phyloP scores from a whole-genome alignment of 495 filamentous ascomycete genomes.

The Trichoderma reesei region DNA sequence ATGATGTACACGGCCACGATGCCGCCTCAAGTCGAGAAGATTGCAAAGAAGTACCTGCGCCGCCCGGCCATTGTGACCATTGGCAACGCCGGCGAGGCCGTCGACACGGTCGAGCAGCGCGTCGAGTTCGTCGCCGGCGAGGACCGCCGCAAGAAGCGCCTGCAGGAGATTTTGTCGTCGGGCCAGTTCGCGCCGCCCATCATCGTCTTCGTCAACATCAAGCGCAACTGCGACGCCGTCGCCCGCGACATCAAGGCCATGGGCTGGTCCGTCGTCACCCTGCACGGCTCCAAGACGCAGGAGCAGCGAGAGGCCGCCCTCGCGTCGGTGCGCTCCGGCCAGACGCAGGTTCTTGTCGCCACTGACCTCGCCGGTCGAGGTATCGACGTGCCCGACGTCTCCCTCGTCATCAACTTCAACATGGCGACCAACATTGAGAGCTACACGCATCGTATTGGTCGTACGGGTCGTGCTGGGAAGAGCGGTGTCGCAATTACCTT shows the following conservation, averaged over 20 bases:
- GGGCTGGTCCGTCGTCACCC: slow-evolving; percentile 82
- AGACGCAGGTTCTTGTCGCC: slow-evolving; percentile 83
- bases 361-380: slow-evolving; percentile 94
- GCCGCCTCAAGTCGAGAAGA: slow-evolving; percentile 87
- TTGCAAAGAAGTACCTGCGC: slow-evolving; percentile 90
- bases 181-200: slow-evolving; percentile 85
- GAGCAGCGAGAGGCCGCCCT: slow-evolving; percentile 95
- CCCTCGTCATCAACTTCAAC: slow-evolving; percentile 96
- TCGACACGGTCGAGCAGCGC: slow-evolving; percentile 95
- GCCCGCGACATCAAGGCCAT: slow-evolving; percentile 91
- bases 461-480: slow-evolving; percentile 96
- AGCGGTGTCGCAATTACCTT: slow-evolving; percentile 96
- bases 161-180: slow-evolving; percentile 79
- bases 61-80: slow-evolving; percentile 92
- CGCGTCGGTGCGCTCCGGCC: slow-evolving; percentile 69
- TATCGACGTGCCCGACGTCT: slow-evolving; percentile 96
- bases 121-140: slow-evolving; percentile 88
- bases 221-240: slow-evolving; percentile 94
- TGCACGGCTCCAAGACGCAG: slow-evolving; percentile 94
- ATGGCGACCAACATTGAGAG: slow-evolving; percentile 91
- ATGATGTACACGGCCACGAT: slow-evolving; percentile 99
- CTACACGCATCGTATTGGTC: slow-evolving; percentile 95
- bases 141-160: slow-evolving; percentile 94
- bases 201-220: slow-evolving; percentile 99
- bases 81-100: slow-evolving; percentile 91